phyloP scores from a whole-genome alignment of 192 early-diverging fungal species.

The Podila horticola region DNA sequence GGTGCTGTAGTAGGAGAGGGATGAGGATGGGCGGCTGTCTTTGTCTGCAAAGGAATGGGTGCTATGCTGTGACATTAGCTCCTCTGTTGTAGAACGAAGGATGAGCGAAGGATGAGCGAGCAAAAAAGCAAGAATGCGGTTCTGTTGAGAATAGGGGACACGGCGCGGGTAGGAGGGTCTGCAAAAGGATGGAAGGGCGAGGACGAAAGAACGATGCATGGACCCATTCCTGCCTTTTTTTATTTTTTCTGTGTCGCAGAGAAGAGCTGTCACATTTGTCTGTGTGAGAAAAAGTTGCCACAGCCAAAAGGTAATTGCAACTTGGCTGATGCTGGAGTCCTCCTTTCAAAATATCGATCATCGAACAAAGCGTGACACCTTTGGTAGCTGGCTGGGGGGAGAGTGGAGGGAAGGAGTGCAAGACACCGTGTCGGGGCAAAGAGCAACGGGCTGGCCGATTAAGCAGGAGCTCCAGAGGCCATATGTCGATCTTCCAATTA shows the following conservation, averaged over 20 bases:
- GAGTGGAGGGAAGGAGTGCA: too few species aligned
- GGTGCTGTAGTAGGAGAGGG: background rate
- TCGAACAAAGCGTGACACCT: too few species aligned
- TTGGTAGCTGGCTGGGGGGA: too few species aligned
- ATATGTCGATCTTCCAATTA: too few species aligned
- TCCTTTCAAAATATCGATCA: too few species aligned
- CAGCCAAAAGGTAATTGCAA: too few species aligned
- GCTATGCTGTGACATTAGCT: slow-evolving; percentile 3
- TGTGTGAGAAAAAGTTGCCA: too few species aligned
- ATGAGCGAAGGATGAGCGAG: background rate
- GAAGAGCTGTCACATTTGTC: background rate
- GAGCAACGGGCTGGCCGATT: too few species aligned
- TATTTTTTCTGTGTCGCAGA: background rate
- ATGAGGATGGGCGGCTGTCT: background rate
- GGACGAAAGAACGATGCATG: background rate
- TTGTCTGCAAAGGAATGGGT: background rate
- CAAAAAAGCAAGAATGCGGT: background rate
- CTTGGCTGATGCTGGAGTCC: too few species aligned
- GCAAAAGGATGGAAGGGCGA: background rate
- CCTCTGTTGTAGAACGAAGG: background rate
- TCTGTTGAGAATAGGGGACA: background rate
- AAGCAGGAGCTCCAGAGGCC: too few species aligned
- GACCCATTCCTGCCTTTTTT: too few species aligned
- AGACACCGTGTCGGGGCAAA: too few species aligned
- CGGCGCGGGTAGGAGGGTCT: background rate